Percentiles rank a stretch among this genome's conserved stretches.
phyloP scores from a whole-genome alignment of 441 rosid species.

The Jatropha podagrica region DNA sequence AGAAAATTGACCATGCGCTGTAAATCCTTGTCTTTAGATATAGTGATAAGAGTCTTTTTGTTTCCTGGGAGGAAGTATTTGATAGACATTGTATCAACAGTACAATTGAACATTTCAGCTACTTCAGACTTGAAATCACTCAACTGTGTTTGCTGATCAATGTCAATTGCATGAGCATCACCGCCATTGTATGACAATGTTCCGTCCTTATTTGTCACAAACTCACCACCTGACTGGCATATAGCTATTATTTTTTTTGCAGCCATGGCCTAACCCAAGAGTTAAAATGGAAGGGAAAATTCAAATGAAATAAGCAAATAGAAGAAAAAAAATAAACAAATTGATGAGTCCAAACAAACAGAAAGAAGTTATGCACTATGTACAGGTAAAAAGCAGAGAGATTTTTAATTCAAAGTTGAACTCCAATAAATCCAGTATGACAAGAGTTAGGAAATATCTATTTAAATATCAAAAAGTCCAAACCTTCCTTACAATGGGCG shows the following conservation, averaged over 20 bases:
- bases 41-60: conserved; percentile 63
- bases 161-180: conserved; percentile 76
- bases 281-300: too few species aligned
- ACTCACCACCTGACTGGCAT: conserved; percentile 86
- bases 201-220: conserved; percentile 66
- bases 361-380: not conserved
- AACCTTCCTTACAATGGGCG: not conserved
- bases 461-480: not conserved
- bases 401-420: not conserved
- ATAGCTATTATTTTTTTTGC: conserved; percentile 77
- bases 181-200: conserved; percentile 68
- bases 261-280: conserved; percentile 45
- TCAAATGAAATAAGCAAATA: too few species aligned
- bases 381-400: not conserved
- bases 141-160: conserved; percentile 52
- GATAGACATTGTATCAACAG: conserved; percentile 30
- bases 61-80: conserved; percentile 47
- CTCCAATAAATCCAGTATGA: not conserved
- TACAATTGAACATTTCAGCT: conserved; percentile 61
- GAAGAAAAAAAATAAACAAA: too few species aligned
- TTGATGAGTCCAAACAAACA: not conserved
- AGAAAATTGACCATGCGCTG: conserved; percentile 72
- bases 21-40: conserved; percentile 84
- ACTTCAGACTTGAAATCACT: conserved; percentile 60
- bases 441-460: not conserved